A percentile compares a stretch with the other conserved stretches of the same genome.
Evolutionary conservation across 148 eudicot species (phyloP).

Genomic region (Rhododendron williamsianum): DNA sequence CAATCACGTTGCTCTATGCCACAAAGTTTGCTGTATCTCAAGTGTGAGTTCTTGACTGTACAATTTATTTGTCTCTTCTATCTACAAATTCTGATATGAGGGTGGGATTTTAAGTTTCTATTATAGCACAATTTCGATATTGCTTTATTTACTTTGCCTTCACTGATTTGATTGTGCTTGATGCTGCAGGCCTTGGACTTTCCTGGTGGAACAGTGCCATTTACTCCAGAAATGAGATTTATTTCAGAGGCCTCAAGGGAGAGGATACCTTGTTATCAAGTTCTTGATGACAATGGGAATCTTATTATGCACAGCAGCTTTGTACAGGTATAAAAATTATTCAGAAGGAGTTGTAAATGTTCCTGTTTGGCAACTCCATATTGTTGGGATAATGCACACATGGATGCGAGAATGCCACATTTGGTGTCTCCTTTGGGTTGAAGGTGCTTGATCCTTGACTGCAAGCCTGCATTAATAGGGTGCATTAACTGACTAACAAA

Average conservation of each 20-base stretch:
- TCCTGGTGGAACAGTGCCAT: constrained; percentile 74
- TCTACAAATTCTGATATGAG: not conserved
- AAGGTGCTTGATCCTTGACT: not conserved
- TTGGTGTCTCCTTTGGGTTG: not conserved
- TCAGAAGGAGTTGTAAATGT: not conserved
- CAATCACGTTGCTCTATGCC: not conserved
- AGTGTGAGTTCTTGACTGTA: not conserved
- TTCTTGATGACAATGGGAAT: constrained; percentile 58
- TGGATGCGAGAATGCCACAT: not conserved
- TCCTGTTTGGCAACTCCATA: not conserved
- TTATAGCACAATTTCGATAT: not conserved
- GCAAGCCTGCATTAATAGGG: not conserved
- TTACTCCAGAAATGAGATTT: constrained; percentile 61
- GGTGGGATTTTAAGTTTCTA: not conserved
- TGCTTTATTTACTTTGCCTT: not conserved
- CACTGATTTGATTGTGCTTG: not conserved
- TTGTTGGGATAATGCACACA: not conserved
- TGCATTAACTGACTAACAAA: not conserved
- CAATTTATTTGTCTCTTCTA: not conserved
- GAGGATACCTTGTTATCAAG: constrained; percentile 70
- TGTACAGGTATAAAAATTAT: constrained; percentile 30
- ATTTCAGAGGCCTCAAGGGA: constrained; percentile 35
- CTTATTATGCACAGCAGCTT: constrained; percentile 9
- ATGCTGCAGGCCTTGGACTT: constrained; percentile 52
- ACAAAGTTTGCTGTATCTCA: not conserved